These are phyloP conservation scores for Magnaporthiopsis poae DNA, from an alignment of 2,329 filamentous ascomycete species.

Conservation along the genomic window DNA sequence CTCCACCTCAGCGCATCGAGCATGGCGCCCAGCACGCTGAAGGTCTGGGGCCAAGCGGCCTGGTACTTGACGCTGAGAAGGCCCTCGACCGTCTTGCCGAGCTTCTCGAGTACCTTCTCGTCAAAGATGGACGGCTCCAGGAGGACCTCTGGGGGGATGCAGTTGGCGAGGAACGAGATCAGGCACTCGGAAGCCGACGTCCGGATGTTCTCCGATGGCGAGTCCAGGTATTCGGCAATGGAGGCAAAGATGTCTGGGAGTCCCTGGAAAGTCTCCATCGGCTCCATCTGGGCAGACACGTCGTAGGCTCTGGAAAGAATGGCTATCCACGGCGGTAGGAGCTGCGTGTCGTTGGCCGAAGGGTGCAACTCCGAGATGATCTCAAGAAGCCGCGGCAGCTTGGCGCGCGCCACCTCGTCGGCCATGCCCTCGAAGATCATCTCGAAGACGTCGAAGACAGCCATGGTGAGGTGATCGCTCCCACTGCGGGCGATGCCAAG, in stretches of 20 bases:
- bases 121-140: conserved; percentile 85
- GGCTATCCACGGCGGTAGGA: conserved; percentile 92
- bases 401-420: conserved; percentile 79
- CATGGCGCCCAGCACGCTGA: conserved; percentile 76
- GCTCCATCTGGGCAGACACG: conserved; percentile 77
- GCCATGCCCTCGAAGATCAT: conserved; percentile 88
- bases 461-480: conserved; percentile 94
- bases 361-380: conserved; percentile 88
- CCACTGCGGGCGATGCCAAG: conserved; percentile 80
- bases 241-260: conserved; percentile 75
- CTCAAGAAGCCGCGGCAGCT: conserved; percentile 78
- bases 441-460: conserved; percentile 93
- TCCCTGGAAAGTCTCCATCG: conserved; percentile 85
- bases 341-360: conserved; percentile 83
- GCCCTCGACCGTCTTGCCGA: conserved; percentile 62
- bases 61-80: conserved; percentile 86
- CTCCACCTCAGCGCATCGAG: conserved; percentile 82
- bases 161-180: conserved; percentile 84
- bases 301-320: conserved; percentile 91
- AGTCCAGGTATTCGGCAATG: conserved; percentile 72
- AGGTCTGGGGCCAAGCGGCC: conserved; percentile 87
- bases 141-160: conserved; percentile 72
- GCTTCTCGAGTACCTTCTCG: conserved; percentile 75
- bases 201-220: conserved; percentile 83
- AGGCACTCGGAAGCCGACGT: conserved; percentile 90